These are phyloP conservation scores for Rhododendron ferrugineum DNA, from an alignment of 148 eudicot species.

Conservation along the genomic window DNA sequence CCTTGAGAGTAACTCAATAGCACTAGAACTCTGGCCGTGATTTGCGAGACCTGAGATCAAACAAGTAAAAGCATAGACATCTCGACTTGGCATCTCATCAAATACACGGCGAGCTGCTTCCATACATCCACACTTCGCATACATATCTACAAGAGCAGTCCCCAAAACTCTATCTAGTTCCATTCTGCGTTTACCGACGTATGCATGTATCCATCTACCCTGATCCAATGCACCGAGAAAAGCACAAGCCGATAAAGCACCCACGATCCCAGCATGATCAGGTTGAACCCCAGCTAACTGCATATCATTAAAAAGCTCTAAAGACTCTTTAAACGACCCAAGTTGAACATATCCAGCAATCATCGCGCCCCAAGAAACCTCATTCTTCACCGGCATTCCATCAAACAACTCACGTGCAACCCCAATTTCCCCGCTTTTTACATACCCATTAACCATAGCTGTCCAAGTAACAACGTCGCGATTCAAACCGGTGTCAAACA, in stretches of 20 bases:
- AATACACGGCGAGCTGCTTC: slow-evolving; percentile 46
- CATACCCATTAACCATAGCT: slow-evolving; percentile 63
- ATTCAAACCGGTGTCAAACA: slow-evolving; percentile 38
- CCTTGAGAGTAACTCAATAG: slow-evolving; percentile 41
- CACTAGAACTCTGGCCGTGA: slow-evolving; percentile 43
- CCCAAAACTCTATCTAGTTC: slow-evolving; percentile 49
- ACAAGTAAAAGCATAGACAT: slow-evolving; percentile 56
- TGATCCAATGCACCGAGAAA: slow-evolving; percentile 61
- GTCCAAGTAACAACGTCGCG: slow-evolving; percentile 76
- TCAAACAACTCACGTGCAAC: slow-evolving; percentile 61
- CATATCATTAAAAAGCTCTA: slow-evolving; percentile 53
- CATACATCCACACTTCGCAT: slow-evolving; percentile 65
- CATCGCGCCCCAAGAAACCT: slow-evolving; percentile 67
- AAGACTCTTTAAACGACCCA: slow-evolving; percentile 51
- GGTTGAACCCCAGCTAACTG: slow-evolving; percentile 45
- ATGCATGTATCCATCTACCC: slow-evolving; percentile 71
- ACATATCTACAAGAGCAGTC: slow-evolving; percentile 74
- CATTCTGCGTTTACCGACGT: slow-evolving; percentile 32
- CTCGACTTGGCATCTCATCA: slow-evolving; percentile 40
- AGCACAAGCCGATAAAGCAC: slow-evolving; percentile 62
- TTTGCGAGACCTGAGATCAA: slow-evolving; percentile 66
- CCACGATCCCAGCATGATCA: slow-evolving; percentile 47
- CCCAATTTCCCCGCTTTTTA: slow-evolving; percentile 37
- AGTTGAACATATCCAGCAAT: slow-evolving; percentile 52
- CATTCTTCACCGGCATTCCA: slow-evolving; percentile 67